Evolutionary conservation across 1,284 basidiomycete species (phyloP).

Genomic region (Agaricales sp.): DNA sequence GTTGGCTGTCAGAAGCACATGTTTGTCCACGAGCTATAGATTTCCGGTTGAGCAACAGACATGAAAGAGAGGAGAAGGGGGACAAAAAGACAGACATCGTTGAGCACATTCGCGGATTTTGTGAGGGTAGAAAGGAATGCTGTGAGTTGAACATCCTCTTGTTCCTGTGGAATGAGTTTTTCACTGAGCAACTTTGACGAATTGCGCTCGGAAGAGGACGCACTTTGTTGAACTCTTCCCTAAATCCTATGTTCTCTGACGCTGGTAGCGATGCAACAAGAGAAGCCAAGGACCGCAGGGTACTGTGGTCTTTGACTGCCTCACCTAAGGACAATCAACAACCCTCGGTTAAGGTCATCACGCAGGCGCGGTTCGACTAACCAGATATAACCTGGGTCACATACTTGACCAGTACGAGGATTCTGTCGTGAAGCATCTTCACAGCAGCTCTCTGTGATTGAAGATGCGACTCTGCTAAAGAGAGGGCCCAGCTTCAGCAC

Average conservation of each 20-base stretch:
- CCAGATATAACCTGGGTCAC: slow-evolving; percentile 68
- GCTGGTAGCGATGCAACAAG: slow-evolving; percentile 82
- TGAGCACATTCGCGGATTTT: slow-evolving; percentile 77
- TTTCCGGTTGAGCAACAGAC: slow-evolving; percentile 7
- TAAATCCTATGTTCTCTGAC: slow-evolving; percentile 69
- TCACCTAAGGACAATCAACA: slow-evolving; percentile 31
- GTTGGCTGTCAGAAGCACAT: slow-evolving; percentile 42
- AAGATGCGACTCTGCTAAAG: slow-evolving; percentile 77
- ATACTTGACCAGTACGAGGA: slow-evolving; percentile 76
- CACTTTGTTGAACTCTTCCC: slow-evolving; percentile 80
- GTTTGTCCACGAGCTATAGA: slow-evolving; percentile 57
- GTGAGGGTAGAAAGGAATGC: slow-evolving; percentile 83
- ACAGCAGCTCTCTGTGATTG: slow-evolving; percentile 91
- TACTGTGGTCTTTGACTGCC: slow-evolving; percentile 64
- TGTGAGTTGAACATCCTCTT: slow-evolving; percentile 90
- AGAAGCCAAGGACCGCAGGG: slow-evolving; percentile 77
- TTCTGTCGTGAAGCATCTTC: slow-evolving; percentile 91
- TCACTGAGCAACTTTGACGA: slow-evolving; percentile 6
- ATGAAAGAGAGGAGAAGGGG: neutral
- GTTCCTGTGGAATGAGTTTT: slow-evolving; percentile 57
- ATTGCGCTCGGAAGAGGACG: slow-evolving; percentile 14
- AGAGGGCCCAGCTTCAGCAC: no score
- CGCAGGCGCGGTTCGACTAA: slow-evolving; percentile 20
- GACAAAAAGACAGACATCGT: slow-evolving; percentile 58
- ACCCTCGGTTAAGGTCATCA: slow-evolving; percentile 6